phyloP scores from a whole-genome alignment of 805 yeast genomes.

The Saccharomyces eubayanus region DNA sequence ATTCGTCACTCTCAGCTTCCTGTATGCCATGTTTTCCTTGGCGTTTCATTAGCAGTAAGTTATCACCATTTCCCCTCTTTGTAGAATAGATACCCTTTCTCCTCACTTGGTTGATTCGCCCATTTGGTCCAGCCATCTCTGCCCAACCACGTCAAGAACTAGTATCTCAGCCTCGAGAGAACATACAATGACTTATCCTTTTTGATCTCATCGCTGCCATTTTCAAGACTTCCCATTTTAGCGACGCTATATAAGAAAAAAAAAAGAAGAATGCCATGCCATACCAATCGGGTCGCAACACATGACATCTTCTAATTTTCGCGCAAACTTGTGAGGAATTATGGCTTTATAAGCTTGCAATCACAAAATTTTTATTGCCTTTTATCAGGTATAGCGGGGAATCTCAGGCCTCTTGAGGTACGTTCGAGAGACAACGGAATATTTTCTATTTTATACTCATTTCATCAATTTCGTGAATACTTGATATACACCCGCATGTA shows the following conservation, averaged over 20 bases:
- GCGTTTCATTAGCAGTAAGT: background rate
- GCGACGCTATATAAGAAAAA: background rate
- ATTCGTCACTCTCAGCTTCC: background rate
- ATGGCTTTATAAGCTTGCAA: background rate
- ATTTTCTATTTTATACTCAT: background rate
- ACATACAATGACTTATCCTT: background rate
- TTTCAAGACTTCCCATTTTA: background rate
- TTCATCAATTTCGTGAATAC: no score
- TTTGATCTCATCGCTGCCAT: background rate
- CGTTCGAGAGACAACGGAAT: no score
- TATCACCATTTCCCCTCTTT: background rate
- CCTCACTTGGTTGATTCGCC: background rate
- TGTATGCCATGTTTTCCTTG: background rate
- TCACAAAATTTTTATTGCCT: background rate
- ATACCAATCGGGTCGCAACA: background rate
- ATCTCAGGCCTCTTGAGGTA: background rate
- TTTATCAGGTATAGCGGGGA: background rate
- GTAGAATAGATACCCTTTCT: background rate
- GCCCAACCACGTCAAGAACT: background rate
- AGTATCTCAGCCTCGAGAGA: background rate
- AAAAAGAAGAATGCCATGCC: background rate
- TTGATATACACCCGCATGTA: background rate
- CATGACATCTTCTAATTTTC: background rate
- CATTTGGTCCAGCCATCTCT: background rate
- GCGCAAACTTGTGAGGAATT: background rate